phyloP scores from a whole-genome alignment of 2,329 filamentous ascomycete species.

The Hortaea werneckii region DNA sequence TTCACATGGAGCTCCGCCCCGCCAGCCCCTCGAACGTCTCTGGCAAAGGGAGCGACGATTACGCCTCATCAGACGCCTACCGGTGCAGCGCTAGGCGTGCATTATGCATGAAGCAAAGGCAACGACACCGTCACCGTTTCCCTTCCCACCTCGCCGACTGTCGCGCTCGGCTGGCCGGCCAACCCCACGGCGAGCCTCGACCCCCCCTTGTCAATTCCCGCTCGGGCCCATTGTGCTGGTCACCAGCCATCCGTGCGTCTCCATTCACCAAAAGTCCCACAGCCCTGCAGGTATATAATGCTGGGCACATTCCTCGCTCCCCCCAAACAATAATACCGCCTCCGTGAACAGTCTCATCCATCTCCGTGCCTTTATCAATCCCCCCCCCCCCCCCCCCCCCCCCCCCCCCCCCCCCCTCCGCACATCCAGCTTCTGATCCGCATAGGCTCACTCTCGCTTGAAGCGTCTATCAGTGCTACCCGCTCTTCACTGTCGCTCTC shows the following conservation, averaged over 20 bases:
- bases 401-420: no score
- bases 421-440: not conserved
- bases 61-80: no score
- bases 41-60: no score
- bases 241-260: not conserved
- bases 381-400: no score
- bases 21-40: no score
- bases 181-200: not conserved
- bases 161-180: not conserved
- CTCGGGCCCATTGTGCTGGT: not conserved
- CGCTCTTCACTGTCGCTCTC: not conserved
- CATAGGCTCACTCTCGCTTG: not conserved
- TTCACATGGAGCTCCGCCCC: no score
- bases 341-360: not conserved
- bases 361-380: not conserved
- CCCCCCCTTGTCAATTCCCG: not conserved
- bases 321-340: slow-evolving; percentile 2
- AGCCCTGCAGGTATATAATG: slow-evolving; percentile 1
- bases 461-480: slow-evolving; percentile 9
- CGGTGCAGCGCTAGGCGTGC: no score
- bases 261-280: not conserved
- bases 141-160: not conserved
- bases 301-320: slow-evolving; percentile 3
- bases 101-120: no score
- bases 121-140: no score